Evolutionary conservation across 2,329 filamentous ascomycete species (phyloP), one percentile per base, ranked within the genome.

Genomic region (Nakataea oryzae): DNA sequence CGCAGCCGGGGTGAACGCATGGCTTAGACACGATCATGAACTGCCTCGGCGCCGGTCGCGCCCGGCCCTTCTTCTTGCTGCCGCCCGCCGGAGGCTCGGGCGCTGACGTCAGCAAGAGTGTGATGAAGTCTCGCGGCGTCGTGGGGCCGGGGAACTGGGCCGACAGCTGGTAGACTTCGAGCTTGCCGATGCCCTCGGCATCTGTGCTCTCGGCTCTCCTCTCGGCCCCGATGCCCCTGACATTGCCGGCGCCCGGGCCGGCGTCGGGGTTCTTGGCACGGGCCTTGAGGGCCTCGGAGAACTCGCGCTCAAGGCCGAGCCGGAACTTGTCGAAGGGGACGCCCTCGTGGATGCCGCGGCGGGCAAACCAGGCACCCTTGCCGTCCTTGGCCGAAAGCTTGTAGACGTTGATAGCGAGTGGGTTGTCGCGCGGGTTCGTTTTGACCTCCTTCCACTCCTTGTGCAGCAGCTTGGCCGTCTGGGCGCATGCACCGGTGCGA

Each of bases 61-160:
- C 26, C 17, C 30, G 14, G 24, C 29, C 29, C 61, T 71, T 72
- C 54, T 55, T 59, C 11, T 64, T 65, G 61, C 30, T 54, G 58
- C 58, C 32, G 29, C n/a, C 28, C 61, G 55, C 58, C 3, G 41
- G 7, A 8, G 41, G 21, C 11, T 50, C 41, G 11, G 21, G 41
- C 13, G 66, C 62, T 56, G 66, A 57, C 27, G 86, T 90, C 55
- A 96, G 75, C 56, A 95, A 80, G 64, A 96, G 75, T 5, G 90
- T 89, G 60, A 96, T 85, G 72, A 97, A 97, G 70, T 97, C 93
- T 73, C 93, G 81, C 0, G 93, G 89, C 2, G 92, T 86, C 0
- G 91, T 95, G 3, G 93, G 93, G 0, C 91, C 91, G 0, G 93
- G 92, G 68, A 97, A 97, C 71, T 95, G 89, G 3, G 92, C 92